Evolutionary conservation across 2,329 filamentous ascomycete genomes (phyloP), one percentile per base, ranked within the genome.

Genomic region (Epichloe uncinata): DNA sequence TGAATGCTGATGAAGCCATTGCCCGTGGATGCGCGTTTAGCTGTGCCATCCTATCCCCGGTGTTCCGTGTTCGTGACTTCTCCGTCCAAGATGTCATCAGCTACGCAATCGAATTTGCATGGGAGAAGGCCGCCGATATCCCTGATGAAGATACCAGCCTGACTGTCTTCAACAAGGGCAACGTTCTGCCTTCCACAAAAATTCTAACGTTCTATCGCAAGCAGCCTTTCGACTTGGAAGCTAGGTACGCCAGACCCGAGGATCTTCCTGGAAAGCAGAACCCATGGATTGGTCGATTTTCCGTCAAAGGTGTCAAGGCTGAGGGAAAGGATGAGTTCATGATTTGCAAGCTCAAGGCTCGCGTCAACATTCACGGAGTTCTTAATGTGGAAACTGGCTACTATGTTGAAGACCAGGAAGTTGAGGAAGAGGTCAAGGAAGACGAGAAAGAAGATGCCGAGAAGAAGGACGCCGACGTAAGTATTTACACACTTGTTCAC

Each of bases 161-260:
- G 60, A 95, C 87, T 36, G 93, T 98, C 63, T 98, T 98, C 73
- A 94, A 93, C 79, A 89, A 85, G 70, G 91, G 91, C 68, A 96
- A 96, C 64, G 82, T 95, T 56, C 84, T 98, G 77, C 93, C 93
- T 49, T 97, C 91, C 5, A 98, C 93, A 57, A 98, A 98, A 79
- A 97, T 98, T 58, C 82, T 98, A 49, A 98, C 93, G 38, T 98
- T 98, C 75, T 98, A 97, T 78, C 85, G 93, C 60, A 97, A 97
- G 76, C 88, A 97, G 71, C 79, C 89, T 44, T 98, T 97, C 67
- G 90, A 96, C 64, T 78, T 98, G 48, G 93, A 98, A 74, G 93
- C 93, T 53, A 84, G 86, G 60, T 98, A 98, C 66, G 84, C 86
- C 56, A 86, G 91, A 63, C 86, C 90, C 18, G 88, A 95, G 43